phyloP scores from a whole-genome alignment of 163 green algal genomes.

The Coccomyxa subellipsoidea region DNA sequence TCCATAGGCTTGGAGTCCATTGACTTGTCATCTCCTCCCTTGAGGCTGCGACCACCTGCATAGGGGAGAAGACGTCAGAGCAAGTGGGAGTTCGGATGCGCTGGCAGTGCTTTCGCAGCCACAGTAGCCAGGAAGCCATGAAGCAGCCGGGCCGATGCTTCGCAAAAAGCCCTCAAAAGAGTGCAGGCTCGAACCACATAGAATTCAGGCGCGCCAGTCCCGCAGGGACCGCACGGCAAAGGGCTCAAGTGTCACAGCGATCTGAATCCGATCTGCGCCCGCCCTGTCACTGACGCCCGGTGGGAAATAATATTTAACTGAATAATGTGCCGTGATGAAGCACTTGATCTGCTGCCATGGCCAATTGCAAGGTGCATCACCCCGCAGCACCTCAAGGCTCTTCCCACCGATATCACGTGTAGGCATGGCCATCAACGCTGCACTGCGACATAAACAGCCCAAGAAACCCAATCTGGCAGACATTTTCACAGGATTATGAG shows the following conservation, averaged over 20 bases:
- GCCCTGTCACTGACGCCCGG: neutral
- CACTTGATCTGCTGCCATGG: too few relatives aligned
- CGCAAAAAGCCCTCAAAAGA: neutral
- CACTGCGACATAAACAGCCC: too few relatives aligned
- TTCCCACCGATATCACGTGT: neutral
- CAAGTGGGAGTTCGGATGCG: too few relatives aligned
- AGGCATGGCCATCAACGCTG: neutral
- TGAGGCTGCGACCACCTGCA: neutral
- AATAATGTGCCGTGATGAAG: too few relatives aligned
- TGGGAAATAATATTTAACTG: neutral
- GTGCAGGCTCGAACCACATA: neutral
- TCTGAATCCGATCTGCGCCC: neutral
- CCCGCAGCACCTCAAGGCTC: neutral
- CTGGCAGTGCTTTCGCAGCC: too few relatives aligned
- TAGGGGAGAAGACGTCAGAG: neutral
- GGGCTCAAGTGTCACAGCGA: too few relatives aligned
- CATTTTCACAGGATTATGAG: too few relatives aligned
- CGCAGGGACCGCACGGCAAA: too few relatives aligned
- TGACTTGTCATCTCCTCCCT: neutral
- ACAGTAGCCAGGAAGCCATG: neutral
- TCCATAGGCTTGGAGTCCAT: neutral
- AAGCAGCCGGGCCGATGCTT: neutral
- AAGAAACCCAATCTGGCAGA: too few relatives aligned
- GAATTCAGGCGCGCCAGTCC: too few relatives aligned
- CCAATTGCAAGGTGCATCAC: too few relatives aligned